phyloP scores from a whole-genome alignment of 148 eudicot genomes.

The Fagopyrum tataricum region DNA sequence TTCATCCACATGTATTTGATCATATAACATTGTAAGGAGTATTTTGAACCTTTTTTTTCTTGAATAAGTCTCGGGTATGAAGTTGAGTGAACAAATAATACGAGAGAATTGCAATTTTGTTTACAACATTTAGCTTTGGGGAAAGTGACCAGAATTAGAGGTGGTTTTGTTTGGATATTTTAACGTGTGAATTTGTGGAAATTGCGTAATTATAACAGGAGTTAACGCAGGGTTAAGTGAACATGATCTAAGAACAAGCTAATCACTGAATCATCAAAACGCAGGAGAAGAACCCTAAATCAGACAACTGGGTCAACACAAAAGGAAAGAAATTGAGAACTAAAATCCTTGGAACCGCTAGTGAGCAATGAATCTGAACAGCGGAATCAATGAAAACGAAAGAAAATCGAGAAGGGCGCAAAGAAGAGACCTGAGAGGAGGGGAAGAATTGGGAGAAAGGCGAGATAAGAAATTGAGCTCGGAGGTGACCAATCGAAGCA shows the following conservation, averaged over 20 bases:
- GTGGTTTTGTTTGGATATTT: too few relatives aligned
- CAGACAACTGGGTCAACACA: not conserved
- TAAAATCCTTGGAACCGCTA: not conserved
- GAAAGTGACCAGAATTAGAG: too few relatives aligned
- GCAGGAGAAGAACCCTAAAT: constrained; percentile 7
- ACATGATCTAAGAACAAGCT: not conserved
- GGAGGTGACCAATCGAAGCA: constrained; percentile 53
- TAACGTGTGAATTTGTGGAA: too few relatives aligned
- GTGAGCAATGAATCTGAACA: not conserved
- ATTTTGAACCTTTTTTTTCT: too few relatives aligned
- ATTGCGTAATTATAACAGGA: too few relatives aligned
- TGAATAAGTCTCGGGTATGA: too few relatives aligned
- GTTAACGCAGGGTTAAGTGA: not conserved
- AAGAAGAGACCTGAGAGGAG: constrained; percentile 28
- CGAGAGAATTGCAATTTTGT: too few relatives aligned
- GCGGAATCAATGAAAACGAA: not conserved
- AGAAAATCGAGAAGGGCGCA: not conserved
- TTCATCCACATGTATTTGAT: too few relatives aligned
- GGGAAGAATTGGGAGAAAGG: constrained; percentile 22
- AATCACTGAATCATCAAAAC: not conserved
- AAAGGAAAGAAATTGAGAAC: not conserved
- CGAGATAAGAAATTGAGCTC: constrained; percentile 69
- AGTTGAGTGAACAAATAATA: too few relatives aligned
- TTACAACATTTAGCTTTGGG: too few relatives aligned
- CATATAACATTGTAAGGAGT: too few relatives aligned